Conservation (phyloP, 495 filamentous ascomycete genomes). For the Pyrenula aspistea region DNA sequence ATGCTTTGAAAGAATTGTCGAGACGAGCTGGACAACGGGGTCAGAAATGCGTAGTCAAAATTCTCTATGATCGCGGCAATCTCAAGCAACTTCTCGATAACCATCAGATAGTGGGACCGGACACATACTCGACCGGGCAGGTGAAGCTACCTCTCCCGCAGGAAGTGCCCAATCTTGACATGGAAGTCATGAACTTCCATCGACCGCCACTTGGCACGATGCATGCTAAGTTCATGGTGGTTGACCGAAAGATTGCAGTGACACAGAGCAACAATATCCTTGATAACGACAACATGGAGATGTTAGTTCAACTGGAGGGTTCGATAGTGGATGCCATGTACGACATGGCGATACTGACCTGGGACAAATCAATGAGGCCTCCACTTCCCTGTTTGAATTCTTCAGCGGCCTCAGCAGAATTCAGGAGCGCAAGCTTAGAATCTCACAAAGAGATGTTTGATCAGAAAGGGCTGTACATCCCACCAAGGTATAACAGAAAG, state of each 20-base stretch:
- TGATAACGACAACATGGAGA: constrained; percentile 69
- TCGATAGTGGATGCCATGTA: constrained; percentile 66
- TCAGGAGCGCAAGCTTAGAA: background rate
- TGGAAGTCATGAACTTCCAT: constrained; percentile 67
- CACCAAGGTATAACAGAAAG: too few relatives aligned
- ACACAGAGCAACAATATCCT: constrained; percentile 69
- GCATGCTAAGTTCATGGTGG: constrained; percentile 65
- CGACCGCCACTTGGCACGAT: constrained; percentile 62
- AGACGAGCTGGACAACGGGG: constrained; percentile 46
- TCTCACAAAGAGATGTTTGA: background rate
- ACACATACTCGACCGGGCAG: constrained; percentile 40
- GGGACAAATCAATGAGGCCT: constrained; percentile 52
- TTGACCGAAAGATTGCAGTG: constrained; percentile 56
- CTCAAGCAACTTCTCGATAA: constrained; percentile 50
- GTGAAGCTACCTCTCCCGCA: constrained; percentile 46
- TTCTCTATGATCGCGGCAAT: constrained; percentile 64
- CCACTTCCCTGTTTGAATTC: constrained; percentile 42
- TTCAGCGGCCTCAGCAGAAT: constrained; percentile 25
- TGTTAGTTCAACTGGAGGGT: constrained; percentile 68
- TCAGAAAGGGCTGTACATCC: background rate
- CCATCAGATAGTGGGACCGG: constrained; percentile 44
- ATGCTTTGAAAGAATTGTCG: constrained; percentile 59
- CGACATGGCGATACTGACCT: constrained; percentile 59
- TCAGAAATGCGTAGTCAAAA: constrained; percentile 50
- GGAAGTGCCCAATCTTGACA: constrained; percentile 58